Conservation (phyloP, 139 green algal genomes). For the Auxenochlorella pyrenoidosa region DNA sequence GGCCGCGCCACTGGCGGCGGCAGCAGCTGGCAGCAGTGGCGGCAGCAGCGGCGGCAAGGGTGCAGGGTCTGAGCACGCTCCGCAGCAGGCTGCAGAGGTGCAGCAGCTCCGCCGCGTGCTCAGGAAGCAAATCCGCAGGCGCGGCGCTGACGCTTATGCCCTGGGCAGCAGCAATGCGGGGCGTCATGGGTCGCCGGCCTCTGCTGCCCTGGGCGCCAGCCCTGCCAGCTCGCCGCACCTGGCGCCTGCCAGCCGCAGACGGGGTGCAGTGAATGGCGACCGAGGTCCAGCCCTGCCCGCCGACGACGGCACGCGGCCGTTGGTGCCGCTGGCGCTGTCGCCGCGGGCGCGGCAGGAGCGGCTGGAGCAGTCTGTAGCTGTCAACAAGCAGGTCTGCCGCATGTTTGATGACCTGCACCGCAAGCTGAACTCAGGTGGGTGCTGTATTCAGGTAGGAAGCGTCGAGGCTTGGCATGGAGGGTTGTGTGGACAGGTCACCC, state of each 20-base stretch:
- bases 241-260: not conserved
- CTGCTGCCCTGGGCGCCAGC: too few species aligned
- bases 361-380: not conserved
- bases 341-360: not conserved
- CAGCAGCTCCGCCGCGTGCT: not conserved
- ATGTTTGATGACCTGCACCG: conserved; percentile 5
- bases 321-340: conserved; percentile 1
- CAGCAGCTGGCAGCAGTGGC: not conserved
- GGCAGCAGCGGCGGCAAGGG: not conserved
- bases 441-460: not conserved
- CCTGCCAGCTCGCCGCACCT: not conserved
- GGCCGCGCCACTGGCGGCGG: not conserved
- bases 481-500: not conserved
- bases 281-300: too few species aligned
- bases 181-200: not conserved
- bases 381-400: not conserved
- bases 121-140: not conserved
- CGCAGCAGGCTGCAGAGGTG: not conserved
- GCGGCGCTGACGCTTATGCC: not conserved
- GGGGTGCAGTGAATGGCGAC: not conserved
- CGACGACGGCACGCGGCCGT: not conserved
- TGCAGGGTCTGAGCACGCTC: not conserved
- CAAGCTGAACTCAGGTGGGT: conserved; percentile 3
- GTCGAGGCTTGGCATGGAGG: not conserved
- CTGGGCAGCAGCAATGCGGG: not conserved